These are phyloP conservation scores for Kazachstania sp. DNA, from an alignment of 1,139 yeast species.

Conservation along the genomic window DNA sequence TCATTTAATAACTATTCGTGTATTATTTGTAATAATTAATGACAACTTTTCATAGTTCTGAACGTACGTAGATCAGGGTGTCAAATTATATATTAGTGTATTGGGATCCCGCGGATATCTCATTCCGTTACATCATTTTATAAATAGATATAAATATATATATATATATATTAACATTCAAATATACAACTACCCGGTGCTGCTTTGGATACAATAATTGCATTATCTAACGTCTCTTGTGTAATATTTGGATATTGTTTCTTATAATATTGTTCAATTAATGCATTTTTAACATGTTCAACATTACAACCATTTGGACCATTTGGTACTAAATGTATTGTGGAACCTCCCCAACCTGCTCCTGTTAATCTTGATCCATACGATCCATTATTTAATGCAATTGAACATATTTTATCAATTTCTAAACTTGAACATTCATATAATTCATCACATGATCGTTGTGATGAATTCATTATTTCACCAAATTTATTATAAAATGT, in stretches of 20 bases:
- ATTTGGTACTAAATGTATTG: slow-evolving; percentile 49
- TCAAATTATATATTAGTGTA: too few relatives aligned
- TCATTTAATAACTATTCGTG: too few relatives aligned
- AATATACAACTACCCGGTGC: slow-evolving; percentile 46
- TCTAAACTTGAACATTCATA: slow-evolving; percentile 51
- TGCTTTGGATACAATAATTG: slow-evolving; percentile 51
- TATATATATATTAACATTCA: not conserved
- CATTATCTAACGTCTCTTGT: slow-evolving; percentile 39
- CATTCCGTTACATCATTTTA: not conserved
- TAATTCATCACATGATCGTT: slow-evolving; percentile 40
- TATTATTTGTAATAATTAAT: too few relatives aligned
- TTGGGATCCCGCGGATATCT: not conserved
- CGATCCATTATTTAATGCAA: slow-evolving; percentile 51
- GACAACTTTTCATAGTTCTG: too few relatives aligned
- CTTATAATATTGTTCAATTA: slow-evolving; percentile 43
- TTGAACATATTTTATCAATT: slow-evolving; percentile 43
- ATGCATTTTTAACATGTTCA: slow-evolving; percentile 39
- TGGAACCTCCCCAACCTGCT: slow-evolving; percentile 74
- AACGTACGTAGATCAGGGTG: too few relatives aligned
- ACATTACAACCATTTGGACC: slow-evolving; percentile 37
- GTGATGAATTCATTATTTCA: slow-evolving; percentile 50
- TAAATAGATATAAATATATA: not conserved
- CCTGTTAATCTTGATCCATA: slow-evolving; percentile 67
- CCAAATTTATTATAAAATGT: slow-evolving; percentile 41
- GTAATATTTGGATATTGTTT: slow-evolving; percentile 42